These are phyloP conservation scores for Rhododendron griersonianum DNA, from an alignment of 148 eudicot species.

Conservation along the genomic window DNA sequence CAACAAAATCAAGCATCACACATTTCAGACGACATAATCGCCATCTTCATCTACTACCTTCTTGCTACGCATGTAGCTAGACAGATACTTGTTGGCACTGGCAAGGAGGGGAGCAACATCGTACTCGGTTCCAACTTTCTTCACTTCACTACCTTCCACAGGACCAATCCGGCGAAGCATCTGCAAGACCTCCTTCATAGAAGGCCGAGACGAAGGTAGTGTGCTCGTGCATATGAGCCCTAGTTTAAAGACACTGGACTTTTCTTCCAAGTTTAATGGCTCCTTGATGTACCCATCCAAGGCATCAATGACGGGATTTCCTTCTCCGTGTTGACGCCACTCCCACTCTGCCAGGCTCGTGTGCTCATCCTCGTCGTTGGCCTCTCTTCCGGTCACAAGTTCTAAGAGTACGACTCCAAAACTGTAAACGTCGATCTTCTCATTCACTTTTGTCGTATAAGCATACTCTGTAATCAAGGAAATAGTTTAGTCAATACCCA, in stretches of 20 bases:
- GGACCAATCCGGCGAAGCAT: constrained; percentile 25
- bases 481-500: neutral
- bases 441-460: constrained; percentile 43
- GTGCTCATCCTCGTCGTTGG: constrained; percentile 39
- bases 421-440: constrained; percentile 60
- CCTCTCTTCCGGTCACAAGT: constrained; percentile 53
- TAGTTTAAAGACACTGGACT: constrained; percentile 40
- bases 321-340: constrained; percentile 44
- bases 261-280: constrained; percentile 29
- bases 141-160: constrained; percentile 21
- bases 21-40: constrained; percentile 20
- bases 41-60: constrained; percentile 22
- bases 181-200: constrained; percentile 56
- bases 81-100: constrained; percentile 6
- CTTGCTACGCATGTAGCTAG: constrained; percentile 29
- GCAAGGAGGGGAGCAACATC: constrained; percentile 39
- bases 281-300: constrained; percentile 33
- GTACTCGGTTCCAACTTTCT: constrained; percentile 17
- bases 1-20: neutral
- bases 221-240: constrained; percentile 55
- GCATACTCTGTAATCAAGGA: constrained; percentile 34
- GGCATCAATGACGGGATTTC: constrained; percentile 20
- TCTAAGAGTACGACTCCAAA: constrained; percentile 63
- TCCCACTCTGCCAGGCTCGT: constrained; percentile 58
- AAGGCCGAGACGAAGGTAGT: constrained; percentile 44